Evolutionary conservation across 2,329 filamentous ascomycete genomes (phyloP), one percentile per base, ranked within the genome.

Genomic region (Cladosporium velox): DNA sequence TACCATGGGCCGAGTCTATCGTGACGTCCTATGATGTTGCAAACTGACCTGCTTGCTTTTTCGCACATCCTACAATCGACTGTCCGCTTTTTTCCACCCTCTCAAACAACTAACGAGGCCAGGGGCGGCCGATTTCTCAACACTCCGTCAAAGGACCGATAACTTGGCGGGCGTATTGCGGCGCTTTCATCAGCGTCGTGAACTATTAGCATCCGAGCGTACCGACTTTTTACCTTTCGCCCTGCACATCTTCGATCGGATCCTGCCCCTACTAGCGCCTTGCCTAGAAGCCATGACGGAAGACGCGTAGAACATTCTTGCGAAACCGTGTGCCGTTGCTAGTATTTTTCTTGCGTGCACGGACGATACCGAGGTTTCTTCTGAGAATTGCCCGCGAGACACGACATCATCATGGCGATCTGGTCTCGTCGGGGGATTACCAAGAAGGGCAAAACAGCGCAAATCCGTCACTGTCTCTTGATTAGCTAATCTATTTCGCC

Each of bases 151-250:
- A 55, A 63, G 60, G 49, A 63, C 60, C 60, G 60, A 63, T 47
- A 54, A 51, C 38, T 63, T 54, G 60, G 60, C 60, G 60, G 60
- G 32, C 30, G 47, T 63, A 63, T 63, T 28, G 49, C 60, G 60
- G 60, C 47, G 47, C 34, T 63, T 58, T 55, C 49, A 54, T 63
- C 47, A 63, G 49, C 60, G 18, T 34, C 12, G 26, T 14, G 14
- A 55, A 44, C n/a, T 44, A 41, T 51, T 28, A n/a, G 12, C 49
- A 63, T 63, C 60, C 60, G 60, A 63, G 60, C 60, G 60, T 44
- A 63, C 60, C 60, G 60, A 55, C 51, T n/a, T 41, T 63, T 63
- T 63, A 55, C 60, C 60, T 63, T 63, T 63, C 21, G 59, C 44
- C 30, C 47, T 60, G 59, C n/a, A 52, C 44, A 41, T 63, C 34